Percentiles rank a stretch among this genome's conserved stretches.
These are phyloP conservation scores for Vitellaria paradoxa DNA, from an alignment of 179 eudicot species.

Conservation along the genomic window DNA sequence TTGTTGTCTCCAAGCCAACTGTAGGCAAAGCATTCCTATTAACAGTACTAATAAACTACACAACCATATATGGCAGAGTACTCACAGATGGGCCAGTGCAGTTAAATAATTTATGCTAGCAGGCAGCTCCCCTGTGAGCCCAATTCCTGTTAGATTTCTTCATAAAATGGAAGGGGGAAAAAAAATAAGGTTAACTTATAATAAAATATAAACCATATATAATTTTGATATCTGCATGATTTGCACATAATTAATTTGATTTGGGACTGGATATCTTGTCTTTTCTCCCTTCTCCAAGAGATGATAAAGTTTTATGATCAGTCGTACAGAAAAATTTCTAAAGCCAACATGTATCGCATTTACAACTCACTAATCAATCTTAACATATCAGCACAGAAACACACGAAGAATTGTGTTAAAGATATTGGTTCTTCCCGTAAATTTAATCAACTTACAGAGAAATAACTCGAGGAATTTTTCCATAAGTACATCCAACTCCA, in stretches of 20 bases:
- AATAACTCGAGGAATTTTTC: conserved; percentile 34
- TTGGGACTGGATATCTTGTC: neutral
- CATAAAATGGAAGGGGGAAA: conserved; percentile 8
- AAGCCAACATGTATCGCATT: too few species aligned
- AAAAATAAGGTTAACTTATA: neutral
- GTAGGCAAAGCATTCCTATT: conserved; percentile 9
- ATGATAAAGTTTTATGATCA: too few species aligned
- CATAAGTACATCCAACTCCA: conserved; percentile 58
- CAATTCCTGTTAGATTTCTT: conserved; percentile 68
- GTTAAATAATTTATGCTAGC: conserved; percentile 44
- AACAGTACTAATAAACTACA: neutral
- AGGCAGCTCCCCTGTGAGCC: conserved; percentile 57
- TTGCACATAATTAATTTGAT: neutral
- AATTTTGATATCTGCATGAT: neutral
- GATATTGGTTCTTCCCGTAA: neutral
- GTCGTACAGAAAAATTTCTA: too few species aligned
- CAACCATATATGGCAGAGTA: neutral
- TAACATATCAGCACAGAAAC: too few species aligned
- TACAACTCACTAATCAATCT: too few species aligned
- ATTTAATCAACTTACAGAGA: conserved; percentile 56
- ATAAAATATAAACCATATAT: neutral
- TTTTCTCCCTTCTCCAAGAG: too few species aligned
- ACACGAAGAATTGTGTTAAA: neutral
- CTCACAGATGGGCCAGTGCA: conserved; percentile 59
- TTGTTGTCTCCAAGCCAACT: conserved; percentile 73